Evolutionary conservation across 2,329 filamentous ascomycete species (phyloP).

Genomic region (Talaromyces funiculosus): DNA sequence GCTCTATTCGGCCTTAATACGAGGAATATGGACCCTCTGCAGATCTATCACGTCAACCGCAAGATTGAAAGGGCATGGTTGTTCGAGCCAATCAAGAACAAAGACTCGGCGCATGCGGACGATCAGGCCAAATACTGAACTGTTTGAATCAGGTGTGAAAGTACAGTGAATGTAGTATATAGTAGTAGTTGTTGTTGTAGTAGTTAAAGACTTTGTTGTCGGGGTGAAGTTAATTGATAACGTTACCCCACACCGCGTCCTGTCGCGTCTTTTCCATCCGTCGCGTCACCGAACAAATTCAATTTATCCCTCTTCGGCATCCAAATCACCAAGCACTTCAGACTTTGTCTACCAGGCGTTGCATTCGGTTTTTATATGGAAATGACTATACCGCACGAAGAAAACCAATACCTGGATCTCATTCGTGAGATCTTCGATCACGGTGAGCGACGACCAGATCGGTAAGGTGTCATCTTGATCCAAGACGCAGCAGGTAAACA

Average conservation of each 20-base stretch:
- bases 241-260: neutral
- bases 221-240: too few relatives aligned
- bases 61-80: neutral
- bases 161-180: neutral
- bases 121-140: constrained; percentile 9
- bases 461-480: constrained; percentile 48
- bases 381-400: constrained; percentile 58
- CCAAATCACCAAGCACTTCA: neutral
- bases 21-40: constrained; percentile 10
- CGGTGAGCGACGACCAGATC: constrained; percentile 85
- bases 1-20: constrained; percentile 7
- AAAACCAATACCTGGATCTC: constrained; percentile 87
- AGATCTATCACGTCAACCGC: constrained; percentile 5
- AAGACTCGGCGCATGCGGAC: constrained; percentile 5
- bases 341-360: neutral
- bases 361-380: neutral
- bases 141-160: neutral
- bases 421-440: constrained; percentile 75
- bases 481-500: neutral
- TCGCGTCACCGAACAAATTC: neutral
- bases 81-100: constrained; percentile 2
- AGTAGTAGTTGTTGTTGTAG: too few relatives aligned
- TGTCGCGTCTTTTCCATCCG: neutral
- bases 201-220: too few relatives aligned
- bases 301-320: constrained; percentile 3